Evolutionary conservation across 352 stramenopile genomes (phyloP), one percentile per base, ranked within the genome.

Genomic region (Pythium aphanidermatum): DNA sequence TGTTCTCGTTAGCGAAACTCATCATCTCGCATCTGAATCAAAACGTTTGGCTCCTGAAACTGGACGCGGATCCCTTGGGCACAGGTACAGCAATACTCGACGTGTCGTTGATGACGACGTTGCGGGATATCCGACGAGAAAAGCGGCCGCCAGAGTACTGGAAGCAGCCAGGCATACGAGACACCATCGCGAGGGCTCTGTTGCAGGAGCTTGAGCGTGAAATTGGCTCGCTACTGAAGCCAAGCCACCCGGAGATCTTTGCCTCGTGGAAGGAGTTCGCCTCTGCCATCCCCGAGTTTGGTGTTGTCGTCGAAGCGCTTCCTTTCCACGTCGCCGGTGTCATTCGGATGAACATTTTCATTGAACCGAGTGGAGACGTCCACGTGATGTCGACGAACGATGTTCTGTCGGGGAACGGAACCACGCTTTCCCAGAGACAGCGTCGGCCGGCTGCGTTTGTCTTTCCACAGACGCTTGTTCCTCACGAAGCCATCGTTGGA

Each of bases 1-100:
- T 83, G 20, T 64, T 85, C 17, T 68, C 85, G 16, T 66, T 97
- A 16, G 70, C 83, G 20, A 94, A 95, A 53, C 75, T 97, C 31
- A 84, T 90, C 32, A 69, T 91, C 17, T 58, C 78, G 29, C 80
- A 97, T 51, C 51, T 95, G 21, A 77, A 95, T 20, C 60, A 94
- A 26, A 61, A 62, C 31, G 54, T 55, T 14, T 96, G 86, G 87
- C 31, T 89, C 14, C 61, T 96, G 34, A 83, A 83, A 54, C 52
- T 96, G 4, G 86, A 96, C 46, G 70, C 79, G 29, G 83, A 95
- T 21, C 70, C 79, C 31, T 67, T 83, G 17, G 74, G 65, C 31
- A 69, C 68, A 7, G 79, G 82, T 25, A 65, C 74, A 14, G 75
- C 75, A 2, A 19, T 81, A 3, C 31, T 96, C 19, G 83, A 96